Conservation (phyloP, 306 rosid genomes). For the Ammopiptanthus mongolicus region DNA sequence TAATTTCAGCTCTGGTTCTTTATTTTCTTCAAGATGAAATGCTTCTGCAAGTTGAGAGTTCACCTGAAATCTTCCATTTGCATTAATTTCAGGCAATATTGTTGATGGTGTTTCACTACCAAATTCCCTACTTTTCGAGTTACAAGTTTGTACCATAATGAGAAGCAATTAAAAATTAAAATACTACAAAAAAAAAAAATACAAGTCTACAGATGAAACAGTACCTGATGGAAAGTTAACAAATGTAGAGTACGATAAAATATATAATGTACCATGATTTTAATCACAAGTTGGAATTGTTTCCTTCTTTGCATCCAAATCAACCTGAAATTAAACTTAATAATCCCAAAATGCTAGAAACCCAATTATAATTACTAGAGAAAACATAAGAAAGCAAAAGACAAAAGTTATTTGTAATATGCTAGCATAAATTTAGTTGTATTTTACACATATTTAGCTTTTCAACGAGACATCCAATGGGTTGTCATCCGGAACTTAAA, state of each 20-base stretch:
- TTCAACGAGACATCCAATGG: slow-evolving; percentile 57
- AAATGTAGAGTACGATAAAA: slow-evolving; percentile 57
- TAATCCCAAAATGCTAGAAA: background rate
- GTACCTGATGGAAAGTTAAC: slow-evolving; percentile 53
- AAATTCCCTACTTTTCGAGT: slow-evolving; percentile 26
- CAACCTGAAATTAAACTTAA: slow-evolving; percentile 27
- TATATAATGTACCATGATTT: slow-evolving; percentile 49
- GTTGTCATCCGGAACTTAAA: slow-evolving; percentile 60
- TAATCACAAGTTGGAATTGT: slow-evolving; percentile 40
- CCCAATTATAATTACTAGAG: background rate
- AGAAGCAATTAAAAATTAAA: background rate
- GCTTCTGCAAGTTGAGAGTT: slow-evolving; percentile 19
- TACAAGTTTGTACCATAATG: background rate
- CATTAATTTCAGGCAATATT: slow-evolving; percentile 53
- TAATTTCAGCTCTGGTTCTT: slow-evolving; percentile 38
- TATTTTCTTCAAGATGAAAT: background rate
- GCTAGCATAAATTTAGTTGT: slow-evolving; percentile 34
- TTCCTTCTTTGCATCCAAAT: slow-evolving; percentile 28
- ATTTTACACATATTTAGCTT: slow-evolving; percentile 36
- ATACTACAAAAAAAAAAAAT: background rate
- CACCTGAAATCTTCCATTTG: slow-evolving; percentile 26
- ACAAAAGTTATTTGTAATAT: background rate
- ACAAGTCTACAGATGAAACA: background rate
- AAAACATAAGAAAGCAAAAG: background rate
- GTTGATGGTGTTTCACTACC: slow-evolving; percentile 63